Evolutionary conservation across 1,284 basidiomycete genomes (phyloP).

Genomic region (Marasmius oreades): DNA sequence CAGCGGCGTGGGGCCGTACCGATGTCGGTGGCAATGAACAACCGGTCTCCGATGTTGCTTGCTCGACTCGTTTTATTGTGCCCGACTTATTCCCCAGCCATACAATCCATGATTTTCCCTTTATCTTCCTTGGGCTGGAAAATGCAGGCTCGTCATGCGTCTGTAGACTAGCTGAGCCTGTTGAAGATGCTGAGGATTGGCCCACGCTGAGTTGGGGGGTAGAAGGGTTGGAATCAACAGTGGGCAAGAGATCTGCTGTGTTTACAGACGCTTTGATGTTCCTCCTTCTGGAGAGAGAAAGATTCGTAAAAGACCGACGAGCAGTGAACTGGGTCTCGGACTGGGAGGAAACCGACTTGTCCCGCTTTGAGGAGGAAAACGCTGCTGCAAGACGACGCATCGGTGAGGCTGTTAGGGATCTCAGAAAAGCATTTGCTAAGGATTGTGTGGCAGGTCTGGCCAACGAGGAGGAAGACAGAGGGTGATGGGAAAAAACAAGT

Average conservation of each 20-base stretch:
- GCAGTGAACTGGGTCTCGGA: conserved; percentile 14
- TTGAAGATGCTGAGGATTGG: conserved; percentile 57
- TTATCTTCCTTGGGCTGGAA: conserved; percentile 27
- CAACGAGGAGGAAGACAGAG: not conserved
- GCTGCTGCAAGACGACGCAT: conserved; percentile 56
- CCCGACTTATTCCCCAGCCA: conserved; percentile 45
- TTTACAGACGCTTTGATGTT: not conserved
- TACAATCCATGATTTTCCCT: conserved; percentile 46
- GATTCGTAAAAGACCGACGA: not conserved
- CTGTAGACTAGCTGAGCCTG: conserved; percentile 51
- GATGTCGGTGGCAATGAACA: conserved; percentile 11
- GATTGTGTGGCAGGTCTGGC: not conserved
- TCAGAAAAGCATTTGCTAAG: not conserved
- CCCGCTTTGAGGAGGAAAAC: conserved; percentile 44
- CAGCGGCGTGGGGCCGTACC: conserved; percentile 8
- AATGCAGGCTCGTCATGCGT: conserved; percentile 56
- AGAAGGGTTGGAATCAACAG: conserved; percentile 20
- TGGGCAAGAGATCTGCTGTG: not conserved
- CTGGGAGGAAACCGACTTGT: conserved; percentile 35
- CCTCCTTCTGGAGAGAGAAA: conserved; percentile 1
- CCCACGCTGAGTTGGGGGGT: conserved; percentile 30
- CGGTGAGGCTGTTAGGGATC: conserved; percentile 1
- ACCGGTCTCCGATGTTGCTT: conserved; percentile 6
- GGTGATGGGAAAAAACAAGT: not conserved
- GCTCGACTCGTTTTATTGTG: conserved; percentile 21